phyloP scores from a whole-genome alignment of 352 stramenopile genomes.

The Peronospora belbahrii region DNA sequence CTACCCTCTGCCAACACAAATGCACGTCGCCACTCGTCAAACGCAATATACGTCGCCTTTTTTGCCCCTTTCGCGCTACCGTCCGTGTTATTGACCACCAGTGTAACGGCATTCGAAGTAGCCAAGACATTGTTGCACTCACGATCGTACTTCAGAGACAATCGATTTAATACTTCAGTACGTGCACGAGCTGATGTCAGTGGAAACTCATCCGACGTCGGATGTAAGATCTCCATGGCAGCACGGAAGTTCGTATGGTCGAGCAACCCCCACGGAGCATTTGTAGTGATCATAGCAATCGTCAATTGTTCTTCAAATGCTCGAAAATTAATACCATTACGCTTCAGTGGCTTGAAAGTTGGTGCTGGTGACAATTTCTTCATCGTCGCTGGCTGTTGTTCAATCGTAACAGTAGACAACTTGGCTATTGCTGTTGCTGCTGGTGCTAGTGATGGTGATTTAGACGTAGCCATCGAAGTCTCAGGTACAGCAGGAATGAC shows the following conservation, averaged over 20 bases:
- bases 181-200: conserved; percentile 22
- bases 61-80: not conserved
- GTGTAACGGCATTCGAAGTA: conserved; percentile 9
- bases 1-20: conserved; percentile 21
- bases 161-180: conserved; percentile 18
- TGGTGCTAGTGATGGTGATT: too few relatives aligned
- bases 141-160: conserved; percentile 21
- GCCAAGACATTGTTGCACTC: conserved; percentile 15
- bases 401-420: not conserved
- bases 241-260: conserved; percentile 25
- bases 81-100: conserved; percentile 7
- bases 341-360: not conserved
- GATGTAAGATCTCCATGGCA: conserved; percentile 16
- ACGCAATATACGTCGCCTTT: conserved; percentile 10
- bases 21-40: conserved; percentile 21
- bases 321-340: conserved; percentile 2
- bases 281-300: conserved; percentile 18
- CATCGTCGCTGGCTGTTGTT: not conserved
- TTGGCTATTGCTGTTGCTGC: conserved; percentile 1
- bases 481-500: too few relatives aligned
- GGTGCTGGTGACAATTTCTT: not conserved
- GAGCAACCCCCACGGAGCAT: conserved; percentile 20
- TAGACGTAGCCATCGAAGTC: not conserved
- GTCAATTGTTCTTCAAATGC: conserved; percentile 29
- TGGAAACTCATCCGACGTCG: conserved; percentile 13